Evolutionary conservation across 176 grass and related monocot species (phyloP).

Genomic region (Urochloa ruziziensis): DNA sequence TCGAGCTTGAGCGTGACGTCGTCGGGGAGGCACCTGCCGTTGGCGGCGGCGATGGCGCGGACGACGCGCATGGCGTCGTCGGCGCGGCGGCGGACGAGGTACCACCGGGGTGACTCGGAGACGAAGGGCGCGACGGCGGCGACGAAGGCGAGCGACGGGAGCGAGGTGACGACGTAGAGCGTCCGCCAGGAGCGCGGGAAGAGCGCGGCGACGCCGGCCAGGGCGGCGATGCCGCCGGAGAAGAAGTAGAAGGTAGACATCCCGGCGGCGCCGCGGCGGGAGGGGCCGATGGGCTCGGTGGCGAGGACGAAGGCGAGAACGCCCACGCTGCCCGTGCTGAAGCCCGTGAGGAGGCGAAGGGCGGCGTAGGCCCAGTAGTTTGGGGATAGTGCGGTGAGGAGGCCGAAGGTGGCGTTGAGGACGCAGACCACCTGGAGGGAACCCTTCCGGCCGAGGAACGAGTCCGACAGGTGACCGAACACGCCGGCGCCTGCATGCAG

Average conservation of each 20-base stretch:
- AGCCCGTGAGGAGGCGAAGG: conserved; percentile 81
- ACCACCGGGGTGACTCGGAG: conserved; percentile 84
- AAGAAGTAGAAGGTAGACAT: conserved; percentile 93
- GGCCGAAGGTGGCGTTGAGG: conserved; percentile 72
- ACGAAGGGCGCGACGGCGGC: conserved; percentile 57
- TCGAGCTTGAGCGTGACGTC: conserved; percentile 54
- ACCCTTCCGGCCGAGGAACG: conserved; percentile 68
- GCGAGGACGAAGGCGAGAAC: conserved; percentile 78
- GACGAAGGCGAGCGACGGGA: conserved; percentile 60
- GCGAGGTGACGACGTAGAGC: conserved; percentile 73
- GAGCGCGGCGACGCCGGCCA: conserved; percentile 60
- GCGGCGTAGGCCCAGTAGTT: conserved; percentile 58
- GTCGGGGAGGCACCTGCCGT: conserved; percentile 44
- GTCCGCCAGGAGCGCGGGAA: conserved; percentile 59
- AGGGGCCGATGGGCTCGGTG: conserved; percentile 73
- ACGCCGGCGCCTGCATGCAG: conserved; percentile 59
- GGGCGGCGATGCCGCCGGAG: conserved; percentile 71
- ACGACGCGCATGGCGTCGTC: conserved; percentile 54
- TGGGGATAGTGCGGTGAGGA: conserved; percentile 60
- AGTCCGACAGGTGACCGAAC: conserved; percentile 88
- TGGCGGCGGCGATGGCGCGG: conserved; percentile 44
- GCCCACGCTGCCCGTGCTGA: conserved; percentile 81
- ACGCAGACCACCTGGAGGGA: conserved; percentile 51
- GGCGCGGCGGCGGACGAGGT: conserved; percentile 61
- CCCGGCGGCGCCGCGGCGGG: conserved; percentile 51